A percentile compares a stretch with the other conserved stretches of the same genome.
These are phyloP conservation scores for Lumnitzera racemosa DNA, from an alignment of 345 rosid species.

Conservation along the genomic window DNA sequence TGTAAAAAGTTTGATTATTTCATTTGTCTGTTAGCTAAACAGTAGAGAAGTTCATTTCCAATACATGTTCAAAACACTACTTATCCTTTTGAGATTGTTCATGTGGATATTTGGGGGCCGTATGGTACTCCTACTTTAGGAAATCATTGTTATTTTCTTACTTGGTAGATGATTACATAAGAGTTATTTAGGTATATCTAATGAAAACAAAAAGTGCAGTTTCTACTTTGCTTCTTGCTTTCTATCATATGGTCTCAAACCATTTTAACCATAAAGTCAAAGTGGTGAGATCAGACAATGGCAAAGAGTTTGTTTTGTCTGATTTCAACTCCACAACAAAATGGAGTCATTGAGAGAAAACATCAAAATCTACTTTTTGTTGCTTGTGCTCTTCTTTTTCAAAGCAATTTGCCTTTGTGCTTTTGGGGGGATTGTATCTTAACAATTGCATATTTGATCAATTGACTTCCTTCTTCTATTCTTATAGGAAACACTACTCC, in stretches of 20 bases:
- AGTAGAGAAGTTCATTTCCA: neutral
- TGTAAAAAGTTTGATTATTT: too few relatives aligned
- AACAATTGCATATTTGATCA: too few relatives aligned
- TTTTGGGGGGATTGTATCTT: neutral
- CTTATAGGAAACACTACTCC: too few relatives aligned
- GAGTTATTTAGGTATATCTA: neutral
- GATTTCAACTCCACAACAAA: neutral
- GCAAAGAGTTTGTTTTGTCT: neutral
- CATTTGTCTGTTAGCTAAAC: neutral
- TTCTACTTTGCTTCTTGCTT: neutral
- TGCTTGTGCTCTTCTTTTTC: neutral
- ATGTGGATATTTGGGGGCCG: neutral
- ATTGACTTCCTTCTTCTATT: too few relatives aligned
- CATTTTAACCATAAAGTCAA: neutral
- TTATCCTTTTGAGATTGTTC: neutral
- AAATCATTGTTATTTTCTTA: neutral
- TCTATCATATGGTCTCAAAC: neutral
- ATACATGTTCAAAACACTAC: neutral
- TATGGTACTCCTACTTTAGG: neutral
- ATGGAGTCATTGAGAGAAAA: neutral
- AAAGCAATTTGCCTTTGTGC: neutral
- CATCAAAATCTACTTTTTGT: neutral
- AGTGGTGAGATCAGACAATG: neutral
- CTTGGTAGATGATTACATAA: neutral
- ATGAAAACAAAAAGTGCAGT: neutral